These are phyloP conservation scores for Ophiostoma fasciatum DNA, from an alignment of 2,329 filamentous ascomycete species.

Conservation along the genomic window DNA sequence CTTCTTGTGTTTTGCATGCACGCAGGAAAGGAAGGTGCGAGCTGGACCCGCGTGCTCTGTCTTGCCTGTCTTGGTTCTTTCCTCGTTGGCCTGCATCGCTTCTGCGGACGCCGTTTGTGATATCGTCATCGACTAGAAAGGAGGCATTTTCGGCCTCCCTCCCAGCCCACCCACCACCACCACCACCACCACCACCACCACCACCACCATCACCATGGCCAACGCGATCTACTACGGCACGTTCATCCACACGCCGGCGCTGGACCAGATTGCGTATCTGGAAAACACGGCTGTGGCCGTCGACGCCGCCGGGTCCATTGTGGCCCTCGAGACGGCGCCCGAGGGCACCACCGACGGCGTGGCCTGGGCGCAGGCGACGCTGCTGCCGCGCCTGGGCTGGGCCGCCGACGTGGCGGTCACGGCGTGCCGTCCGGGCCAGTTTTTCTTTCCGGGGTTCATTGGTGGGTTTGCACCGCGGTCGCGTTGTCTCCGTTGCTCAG, in stretches of 20 bases:
- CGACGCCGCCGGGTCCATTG: slow-evolving; percentile 33
- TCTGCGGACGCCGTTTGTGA: no score
- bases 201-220: slow-evolving; percentile 3
- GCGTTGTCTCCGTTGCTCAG: neutral
- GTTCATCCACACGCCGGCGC: slow-evolving; percentile 37
- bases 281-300: slow-evolving; percentile 37
- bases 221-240: slow-evolving; percentile 38
- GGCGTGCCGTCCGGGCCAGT: slow-evolving; percentile 34
- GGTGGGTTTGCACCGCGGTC: slow-evolving; percentile 30
- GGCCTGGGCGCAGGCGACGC: slow-evolving; percentile 12
- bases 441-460: slow-evolving; percentile 77
- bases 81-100: no score
- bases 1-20: no score
- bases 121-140: no score
- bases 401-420: slow-evolving; percentile 22
- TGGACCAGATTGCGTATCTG: slow-evolving; percentile 34
- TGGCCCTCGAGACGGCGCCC: slow-evolving; percentile 24
- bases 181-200: neutral
- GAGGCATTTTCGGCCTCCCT: no score
- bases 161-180: no score
- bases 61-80: neutral
- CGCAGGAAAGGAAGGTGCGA: no score
- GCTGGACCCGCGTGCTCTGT: no score
- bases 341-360: slow-evolving; percentile 7
- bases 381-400: slow-evolving; percentile 33